phyloP scores from a whole-genome alignment of 2,329 filamentous ascomycete species.

The Colletotrichum gloeosporioides region DNA sequence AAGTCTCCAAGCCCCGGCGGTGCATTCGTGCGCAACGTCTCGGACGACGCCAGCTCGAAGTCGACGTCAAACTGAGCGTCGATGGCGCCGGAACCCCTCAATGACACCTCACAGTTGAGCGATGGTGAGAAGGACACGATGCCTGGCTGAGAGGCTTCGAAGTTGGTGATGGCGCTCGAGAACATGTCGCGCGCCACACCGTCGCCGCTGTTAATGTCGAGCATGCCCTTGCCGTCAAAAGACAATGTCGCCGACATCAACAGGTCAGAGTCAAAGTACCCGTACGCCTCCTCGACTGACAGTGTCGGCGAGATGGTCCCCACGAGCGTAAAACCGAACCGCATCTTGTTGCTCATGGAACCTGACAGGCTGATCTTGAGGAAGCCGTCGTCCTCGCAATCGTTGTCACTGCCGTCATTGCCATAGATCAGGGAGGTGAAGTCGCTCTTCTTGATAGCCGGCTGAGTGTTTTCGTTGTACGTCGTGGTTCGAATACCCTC shows the following conservation, averaged over 20 bases:
- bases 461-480: not conserved
- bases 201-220: not conserved
- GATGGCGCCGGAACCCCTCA: not conserved
- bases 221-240: not conserved
- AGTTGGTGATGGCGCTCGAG: not conserved
- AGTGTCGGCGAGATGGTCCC: not conserved
- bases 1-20: not conserved
- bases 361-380: not conserved
- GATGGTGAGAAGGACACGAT: not conserved
- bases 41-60: not conserved
- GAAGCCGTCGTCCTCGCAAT: not conserved
- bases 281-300: not conserved
- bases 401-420: not conserved
- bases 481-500: not conserved
- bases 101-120: not conserved
- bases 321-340: not conserved
- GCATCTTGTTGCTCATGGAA: not conserved
- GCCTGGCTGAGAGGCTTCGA: not conserved
- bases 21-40: not conserved
- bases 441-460: not conserved
- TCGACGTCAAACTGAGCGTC: not conserved
- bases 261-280: not conserved
- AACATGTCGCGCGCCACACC: not conserved
- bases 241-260: not conserved
- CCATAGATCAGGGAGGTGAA: not conserved